phyloP scores from a whole-genome alignment of 768 basidiomycete genomes.

The Collybia mongolica region DNA sequence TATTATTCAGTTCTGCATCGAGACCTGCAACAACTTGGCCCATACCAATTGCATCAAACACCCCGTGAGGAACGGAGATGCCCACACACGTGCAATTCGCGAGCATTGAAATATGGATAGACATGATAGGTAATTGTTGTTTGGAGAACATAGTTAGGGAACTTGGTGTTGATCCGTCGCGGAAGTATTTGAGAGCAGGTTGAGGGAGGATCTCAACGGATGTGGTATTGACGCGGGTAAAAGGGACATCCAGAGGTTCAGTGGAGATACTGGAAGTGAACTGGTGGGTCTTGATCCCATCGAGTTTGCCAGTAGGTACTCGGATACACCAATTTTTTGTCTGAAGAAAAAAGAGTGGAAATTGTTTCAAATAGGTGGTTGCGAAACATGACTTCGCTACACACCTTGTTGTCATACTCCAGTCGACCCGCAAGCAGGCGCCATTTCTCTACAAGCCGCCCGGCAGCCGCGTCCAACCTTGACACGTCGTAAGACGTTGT shows the following conservation, averaged over 20 bases:
- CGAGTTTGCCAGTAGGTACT: no score
- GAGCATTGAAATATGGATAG: constrained; percentile 7
- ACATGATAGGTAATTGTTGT: constrained; percentile 3
- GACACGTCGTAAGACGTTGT: background rate
- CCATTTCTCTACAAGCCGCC: constrained; percentile 8
- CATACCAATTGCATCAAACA: constrained; percentile 2
- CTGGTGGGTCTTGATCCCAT: no score
- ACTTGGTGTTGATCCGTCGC: constrained; percentile 2
- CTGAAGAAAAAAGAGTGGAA: no score
- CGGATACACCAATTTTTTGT: no score
- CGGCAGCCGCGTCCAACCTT: constrained; percentile 1
- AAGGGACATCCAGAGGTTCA: background rate
- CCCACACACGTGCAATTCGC: constrained; percentile 5
- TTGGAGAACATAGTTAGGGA: background rate
- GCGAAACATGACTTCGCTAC: no score
- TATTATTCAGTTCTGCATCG: constrained; percentile 1
- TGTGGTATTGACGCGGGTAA: background rate
- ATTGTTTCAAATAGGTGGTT: no score
- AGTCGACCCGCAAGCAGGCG: constrained; percentile 8
- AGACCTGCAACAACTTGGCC: background rate
- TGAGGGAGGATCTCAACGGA: background rate
- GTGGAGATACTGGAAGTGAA: no score
- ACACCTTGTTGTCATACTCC: background rate
- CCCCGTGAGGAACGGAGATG: constrained; percentile 3
- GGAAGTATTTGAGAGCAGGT: constrained; percentile 4